A percentile compares a stretch with the other conserved stretches of the same genome.
Conservation (phyloP, 352 stramenopile genomes). For the Globisporangium radiosum region DNA sequence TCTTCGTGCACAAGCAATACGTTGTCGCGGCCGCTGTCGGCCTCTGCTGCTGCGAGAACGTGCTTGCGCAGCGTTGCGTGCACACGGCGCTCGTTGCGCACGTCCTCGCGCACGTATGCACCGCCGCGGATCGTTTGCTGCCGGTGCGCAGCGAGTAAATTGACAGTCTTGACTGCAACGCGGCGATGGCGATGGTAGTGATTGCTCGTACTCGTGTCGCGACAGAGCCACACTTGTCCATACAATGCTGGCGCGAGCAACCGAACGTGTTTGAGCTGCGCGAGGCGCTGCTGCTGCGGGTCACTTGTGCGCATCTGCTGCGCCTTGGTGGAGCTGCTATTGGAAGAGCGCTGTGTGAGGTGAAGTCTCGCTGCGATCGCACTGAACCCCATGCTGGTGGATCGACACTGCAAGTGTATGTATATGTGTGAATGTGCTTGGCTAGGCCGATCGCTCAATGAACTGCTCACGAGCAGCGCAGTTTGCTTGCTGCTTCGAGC, state of each 20-base stretch:
- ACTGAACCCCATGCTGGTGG: constrained; percentile 2
- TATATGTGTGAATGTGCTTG: too few relatives aligned
- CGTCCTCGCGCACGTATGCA: constrained; percentile 39
- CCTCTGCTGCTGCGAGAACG: neutral
- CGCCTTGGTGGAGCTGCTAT: neutral
- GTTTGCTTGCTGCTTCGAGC: too few relatives aligned
- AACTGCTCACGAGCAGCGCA: too few relatives aligned
- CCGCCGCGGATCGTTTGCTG: constrained; percentile 31
- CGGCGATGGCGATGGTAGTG: neutral
- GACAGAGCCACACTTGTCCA: constrained; percentile 48
- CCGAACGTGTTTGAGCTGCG: constrained; percentile 25
- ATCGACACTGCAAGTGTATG: too few relatives aligned
- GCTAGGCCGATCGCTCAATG: too few relatives aligned
- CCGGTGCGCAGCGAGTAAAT: constrained; percentile 46
- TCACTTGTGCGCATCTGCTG: constrained; percentile 1
- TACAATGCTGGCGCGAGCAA: constrained; percentile 48
- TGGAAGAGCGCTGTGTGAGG: constrained; percentile 4
- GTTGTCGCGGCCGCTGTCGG: constrained; percentile 18
- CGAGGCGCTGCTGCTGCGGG: constrained; percentile 9
- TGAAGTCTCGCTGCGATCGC: constrained; percentile 6
- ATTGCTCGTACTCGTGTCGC: constrained; percentile 17
- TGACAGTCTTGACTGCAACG: constrained; percentile 14
- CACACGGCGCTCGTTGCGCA: constrained; percentile 39
- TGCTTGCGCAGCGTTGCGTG: constrained; percentile 28
- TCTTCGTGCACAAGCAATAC: constrained; percentile 44